A percentile compares a stretch with the other conserved stretches of the same genome.
Conservation (phyloP, 1,284 basidiomycete genomes). For the Anthracocystis panici-leucophaei region DNA sequence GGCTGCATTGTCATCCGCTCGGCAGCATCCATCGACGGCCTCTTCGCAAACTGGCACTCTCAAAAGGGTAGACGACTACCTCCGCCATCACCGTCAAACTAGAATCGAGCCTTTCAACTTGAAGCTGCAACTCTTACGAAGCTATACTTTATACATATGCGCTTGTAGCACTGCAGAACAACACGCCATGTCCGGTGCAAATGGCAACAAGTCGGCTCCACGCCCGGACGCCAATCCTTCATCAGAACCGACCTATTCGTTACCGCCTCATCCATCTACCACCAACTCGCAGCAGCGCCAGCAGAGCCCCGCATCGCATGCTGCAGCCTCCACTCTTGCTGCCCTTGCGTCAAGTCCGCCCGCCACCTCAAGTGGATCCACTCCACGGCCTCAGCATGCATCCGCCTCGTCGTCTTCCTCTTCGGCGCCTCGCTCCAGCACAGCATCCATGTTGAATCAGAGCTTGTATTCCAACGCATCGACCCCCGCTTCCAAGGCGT, state of each 20-base stretch:
- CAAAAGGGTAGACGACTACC: neutral
- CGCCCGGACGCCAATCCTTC: constrained; percentile 13
- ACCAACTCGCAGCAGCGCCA: constrained; percentile 35
- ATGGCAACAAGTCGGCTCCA: constrained; percentile 32
- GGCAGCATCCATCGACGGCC: neutral
- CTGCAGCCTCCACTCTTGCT: constrained; percentile 45
- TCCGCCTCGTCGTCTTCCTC: constrained; percentile 4
- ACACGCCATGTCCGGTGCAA: constrained; percentile 28
- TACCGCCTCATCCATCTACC: constrained; percentile 43
- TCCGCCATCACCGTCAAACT: neutral
- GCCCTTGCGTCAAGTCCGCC: constrained; percentile 41
- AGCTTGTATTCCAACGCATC: constrained; percentile 44
- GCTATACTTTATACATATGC: constrained; percentile 10
- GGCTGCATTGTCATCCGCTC: neutral
- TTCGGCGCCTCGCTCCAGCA: constrained; percentile 21
- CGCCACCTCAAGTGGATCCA: constrained; percentile 10
- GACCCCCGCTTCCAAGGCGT: constrained; percentile 18
- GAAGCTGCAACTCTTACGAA: neutral
- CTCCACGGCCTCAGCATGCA: constrained; percentile 6
- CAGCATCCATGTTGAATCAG: constrained; percentile 32
- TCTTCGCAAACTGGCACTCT: neutral
- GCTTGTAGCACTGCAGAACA: constrained; percentile 4
- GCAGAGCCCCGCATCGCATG: constrained; percentile 45
- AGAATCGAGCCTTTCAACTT: neutral
- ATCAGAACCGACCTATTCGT: constrained; percentile 14